Base-by-base conservation (phyloP, 73 alveolate species). In the Paramecium pentaurelia region DNA sequence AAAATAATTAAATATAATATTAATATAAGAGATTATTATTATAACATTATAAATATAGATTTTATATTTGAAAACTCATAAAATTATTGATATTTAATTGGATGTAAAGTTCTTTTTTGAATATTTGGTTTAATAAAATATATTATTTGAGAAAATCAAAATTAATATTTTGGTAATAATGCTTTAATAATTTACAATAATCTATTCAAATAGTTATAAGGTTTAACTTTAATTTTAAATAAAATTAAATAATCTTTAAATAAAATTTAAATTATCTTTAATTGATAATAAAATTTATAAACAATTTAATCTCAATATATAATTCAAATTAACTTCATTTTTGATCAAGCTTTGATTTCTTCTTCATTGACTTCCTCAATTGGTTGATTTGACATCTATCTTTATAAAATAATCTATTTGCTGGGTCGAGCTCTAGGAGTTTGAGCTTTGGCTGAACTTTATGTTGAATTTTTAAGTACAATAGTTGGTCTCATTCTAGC, bases 401-500 rank as follows among this genome's bases (percentile, higher is more conserved):
- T 60, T 60, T 60, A 14, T 11, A 60, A 60, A 30, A 60, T 27
- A 60, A 60, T 60, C 8, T 60, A 14, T 60, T 60, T 27, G 36
- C 40, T 60, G n/a, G 36, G 40, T 60, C 77, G 36, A 8, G 44
- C 77, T 25, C 44, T 60, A 5, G 77, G 77, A 8, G 77, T 60
- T 60, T 25, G 36, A 20, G 77, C 77, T 60, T 60, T 25, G 40
- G 40, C 20, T 60, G 77, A 18, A 22, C 25, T 60, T 27, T 49
- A n/a, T 2, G 60, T 49, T 49, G 44, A 30, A 25, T 30, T 60
- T 60, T 60, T 60, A 14, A 27, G 14, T 5, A 60, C 45, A 27
- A 60, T 60, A 6, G 86, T 71, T 71, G 86, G 86, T 38, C 58
- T 71, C 49, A 32, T 28, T 32, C 86, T 28, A 32, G 86, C 86